phyloP scores from a whole-genome alignment of 805 yeast genomes.

The Kurtzmaniella cleridarum region DNA sequence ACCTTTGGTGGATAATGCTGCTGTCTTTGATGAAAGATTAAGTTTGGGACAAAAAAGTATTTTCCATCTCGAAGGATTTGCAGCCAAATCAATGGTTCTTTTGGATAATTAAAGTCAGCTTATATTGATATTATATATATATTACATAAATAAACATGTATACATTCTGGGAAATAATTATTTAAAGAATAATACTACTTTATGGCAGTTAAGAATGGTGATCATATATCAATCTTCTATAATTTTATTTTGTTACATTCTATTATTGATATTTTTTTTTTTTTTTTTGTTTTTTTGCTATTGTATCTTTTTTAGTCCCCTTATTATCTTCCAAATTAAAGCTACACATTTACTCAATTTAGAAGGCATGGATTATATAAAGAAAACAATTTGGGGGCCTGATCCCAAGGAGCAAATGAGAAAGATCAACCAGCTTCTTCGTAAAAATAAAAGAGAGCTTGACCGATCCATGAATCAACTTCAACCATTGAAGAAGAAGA shows the following conservation, averaged over 20 bases:
- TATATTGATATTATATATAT: no score
- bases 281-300: no score
- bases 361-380: conserved; percentile 69
- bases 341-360: no score
- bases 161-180: not conserved
- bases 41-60: conserved; percentile 84
- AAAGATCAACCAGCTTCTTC: conserved; percentile 69
- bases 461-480: conserved; percentile 72
- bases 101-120: conserved; percentile 45
- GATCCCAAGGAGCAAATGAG: conserved; percentile 88
- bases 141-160: conserved; percentile 1
- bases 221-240: no score
- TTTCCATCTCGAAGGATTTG: conserved; percentile 91
- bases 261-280: no score
- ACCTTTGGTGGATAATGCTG: conserved; percentile 53
- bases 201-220: no score
- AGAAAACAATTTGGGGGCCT: conserved; percentile 92
- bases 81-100: conserved; percentile 80
- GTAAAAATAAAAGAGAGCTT: conserved; percentile 79
- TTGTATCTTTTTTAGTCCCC: no score
- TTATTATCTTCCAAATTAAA: no score
- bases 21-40: conserved; percentile 78
- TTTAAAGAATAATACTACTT: not conserved
- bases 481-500: conserved; percentile 59
- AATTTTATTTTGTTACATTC: no score